Evolutionary conservation across 805 yeast genomes (phyloP), one percentile per base, ranked within the genome.

Genomic region (Clavispora asparagi): DNA sequence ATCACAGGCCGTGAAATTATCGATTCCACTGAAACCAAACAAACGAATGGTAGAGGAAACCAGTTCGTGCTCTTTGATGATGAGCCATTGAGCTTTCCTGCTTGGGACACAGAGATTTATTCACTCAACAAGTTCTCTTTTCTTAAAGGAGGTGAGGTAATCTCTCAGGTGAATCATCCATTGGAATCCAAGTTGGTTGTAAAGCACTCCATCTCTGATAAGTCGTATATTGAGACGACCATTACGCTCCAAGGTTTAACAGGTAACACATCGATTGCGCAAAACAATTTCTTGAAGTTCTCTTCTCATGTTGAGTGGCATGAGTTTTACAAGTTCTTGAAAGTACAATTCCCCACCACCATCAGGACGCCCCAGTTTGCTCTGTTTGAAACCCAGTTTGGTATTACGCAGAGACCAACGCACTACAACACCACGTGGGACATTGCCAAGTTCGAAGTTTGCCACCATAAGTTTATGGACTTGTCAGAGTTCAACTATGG

Each of bases 401-500:
- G 99, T 44, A 67, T 87, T 40, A 92, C 96, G 6, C 82, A 79
- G 58, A 80, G 98, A 54, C 96, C 98, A 41, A 92, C 98, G 0
- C 97, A 92, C 65, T 92, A 74, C 70, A 94, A 92, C 63, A 92
- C 99, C 0, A 73, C 88, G 0, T 92, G 98, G 98, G 99, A 92
- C 59, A 85, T 85, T 30, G 98, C 98, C 47, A 91, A 90, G 63
- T 92, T 92, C 64, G 99, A 92, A 67, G 96, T 90, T 10, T 87
- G 96, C 59, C 89, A 86, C 59, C 99, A 94, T 65, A 87, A 87
- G 60, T 92, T 88, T 68, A 92, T 95, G 56, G 99, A 92, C 62
- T 82, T 87, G 57, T 85, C 95, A 25, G 98, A 89, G 59, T 79
- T 73, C 63, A 79, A 78, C 50, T 91, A 88, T 59, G 99, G 99